Evolutionary conservation across 192 early-diverging fungal species (phyloP).

Genomic region (Endogone sp.): DNA sequence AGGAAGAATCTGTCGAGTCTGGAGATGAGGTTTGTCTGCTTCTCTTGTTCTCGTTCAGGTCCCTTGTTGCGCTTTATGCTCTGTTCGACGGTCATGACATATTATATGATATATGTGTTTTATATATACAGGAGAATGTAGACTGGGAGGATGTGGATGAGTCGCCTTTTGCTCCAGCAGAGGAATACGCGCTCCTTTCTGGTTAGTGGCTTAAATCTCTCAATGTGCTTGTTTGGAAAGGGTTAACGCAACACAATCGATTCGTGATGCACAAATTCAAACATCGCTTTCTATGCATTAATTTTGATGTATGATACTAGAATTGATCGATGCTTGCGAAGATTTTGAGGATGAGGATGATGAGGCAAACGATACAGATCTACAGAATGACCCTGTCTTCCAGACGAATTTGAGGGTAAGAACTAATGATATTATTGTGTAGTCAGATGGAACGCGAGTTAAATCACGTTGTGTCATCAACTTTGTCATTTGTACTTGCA

Average conservation of each 20-base stretch:
- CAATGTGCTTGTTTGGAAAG: background rate
- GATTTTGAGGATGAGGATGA: conserved; percentile 52
- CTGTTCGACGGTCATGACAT: no score
- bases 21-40: conserved; percentile 49
- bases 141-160: conserved; percentile 67
- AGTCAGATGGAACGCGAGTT: background rate
- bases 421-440: conserved; percentile 1
- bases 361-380: conserved; percentile 60
- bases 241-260: no score
- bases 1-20: conserved; percentile 49
- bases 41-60: background rate
- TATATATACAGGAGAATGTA: conserved; percentile 41
- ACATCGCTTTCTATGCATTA: conserved; percentile 7
- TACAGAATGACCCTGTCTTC: conserved; percentile 63
- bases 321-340: conserved; percentile 21
- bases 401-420: conserved; percentile 62
- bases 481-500: no score
- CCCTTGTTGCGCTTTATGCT: background rate
- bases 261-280: no score
- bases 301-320: conserved; percentile 11
- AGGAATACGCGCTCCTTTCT: conserved; percentile 41
- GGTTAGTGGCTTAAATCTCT: conserved; percentile 23
- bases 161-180: conserved; percentile 33
- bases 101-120: no score
- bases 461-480: background rate